These are phyloP conservation scores for Ambrosiella cleistominuta DNA, from an alignment of 2,329 filamentous ascomycete species.

Conservation along the genomic window DNA sequence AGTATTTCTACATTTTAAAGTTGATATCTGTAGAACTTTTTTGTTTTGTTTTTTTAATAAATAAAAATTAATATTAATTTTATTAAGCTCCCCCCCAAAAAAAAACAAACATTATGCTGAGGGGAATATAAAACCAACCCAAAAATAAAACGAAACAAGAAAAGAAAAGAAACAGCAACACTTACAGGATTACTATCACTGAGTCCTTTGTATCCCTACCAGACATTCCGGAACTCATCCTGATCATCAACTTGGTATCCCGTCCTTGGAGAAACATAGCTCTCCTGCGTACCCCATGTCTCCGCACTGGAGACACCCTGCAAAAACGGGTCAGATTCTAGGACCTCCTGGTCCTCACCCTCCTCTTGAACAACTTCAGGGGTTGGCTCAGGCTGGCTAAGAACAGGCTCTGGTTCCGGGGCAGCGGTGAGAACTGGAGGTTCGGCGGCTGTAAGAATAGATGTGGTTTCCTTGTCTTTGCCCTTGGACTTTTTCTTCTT, in stretches of 20 bases:
- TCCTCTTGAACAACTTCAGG: not conserved
- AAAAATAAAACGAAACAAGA: constrained; percentile 6
- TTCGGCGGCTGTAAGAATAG: not conserved
- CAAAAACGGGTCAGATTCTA: constrained; percentile 8
- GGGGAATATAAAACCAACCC: constrained; percentile 8
- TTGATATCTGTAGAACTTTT: no score
- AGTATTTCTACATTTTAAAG: no score
- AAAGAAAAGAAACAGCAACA: not conserved
- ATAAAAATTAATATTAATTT: not conserved
- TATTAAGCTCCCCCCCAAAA: not conserved
- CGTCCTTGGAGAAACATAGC: not conserved
- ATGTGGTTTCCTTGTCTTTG: not conserved
- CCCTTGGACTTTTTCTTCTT: constrained; percentile 23
- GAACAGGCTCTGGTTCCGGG: not conserved
- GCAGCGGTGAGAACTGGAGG: not conserved
- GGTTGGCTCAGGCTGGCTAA: not conserved
- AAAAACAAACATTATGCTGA: not conserved
- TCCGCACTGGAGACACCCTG: constrained; percentile 3
- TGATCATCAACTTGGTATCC: constrained; percentile 21
- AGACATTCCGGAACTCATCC: constrained; percentile 31
- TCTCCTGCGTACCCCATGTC: not conserved
- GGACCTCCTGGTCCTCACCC: not conserved
- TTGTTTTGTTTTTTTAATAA: no score
- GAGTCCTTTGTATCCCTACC: constrained; percentile 16
- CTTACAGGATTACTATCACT: not conserved